Evolutionary conservation across 1,139 yeast species (phyloP).

Genomic region (Hemisphaericaspora lyxosophila): DNA sequence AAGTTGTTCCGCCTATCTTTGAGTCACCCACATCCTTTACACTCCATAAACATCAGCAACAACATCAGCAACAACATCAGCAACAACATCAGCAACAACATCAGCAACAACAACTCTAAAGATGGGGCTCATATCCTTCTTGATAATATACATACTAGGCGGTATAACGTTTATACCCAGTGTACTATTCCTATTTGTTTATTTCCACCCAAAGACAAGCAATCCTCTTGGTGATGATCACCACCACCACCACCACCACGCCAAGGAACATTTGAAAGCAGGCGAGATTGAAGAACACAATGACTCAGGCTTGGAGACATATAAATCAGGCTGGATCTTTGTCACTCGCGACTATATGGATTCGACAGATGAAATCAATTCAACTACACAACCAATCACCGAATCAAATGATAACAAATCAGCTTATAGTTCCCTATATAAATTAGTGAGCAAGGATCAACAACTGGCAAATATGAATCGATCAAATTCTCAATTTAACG

Average conservation of each 20-base stretch:
- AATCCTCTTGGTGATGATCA: conserved; percentile 1
- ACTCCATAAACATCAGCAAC: too few species aligned
- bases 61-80: too few species aligned
- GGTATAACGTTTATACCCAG: conserved; percentile 79
- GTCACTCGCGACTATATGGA: conserved; percentile 76
- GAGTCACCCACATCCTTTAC: too few species aligned
- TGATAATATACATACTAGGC: conserved; percentile 55
- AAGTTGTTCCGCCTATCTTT: too few species aligned
- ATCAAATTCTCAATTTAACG: too few species aligned
- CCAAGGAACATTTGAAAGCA: conserved; percentile 54
- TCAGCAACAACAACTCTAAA: too few species aligned
- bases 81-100: too few species aligned
- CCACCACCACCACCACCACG: too few species aligned
- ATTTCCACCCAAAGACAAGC: conserved; percentile 41
- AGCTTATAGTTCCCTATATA: conserved; percentile 54
- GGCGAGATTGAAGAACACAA: conserved; percentile 62
- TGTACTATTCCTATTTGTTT: conserved; percentile 35
- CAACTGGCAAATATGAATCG: conserved; percentile 1
- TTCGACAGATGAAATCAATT: conserved; percentile 35
- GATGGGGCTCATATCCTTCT: conserved; percentile 2
- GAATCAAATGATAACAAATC: neutral
- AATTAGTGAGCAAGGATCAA: conserved; percentile 45
- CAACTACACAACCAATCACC: conserved; percentile 28
- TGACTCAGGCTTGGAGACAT: conserved; percentile 63
- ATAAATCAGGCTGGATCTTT: conserved; percentile 76